Base-by-base conservation (phyloP, 2,329 filamentous ascomycete species). In the Epicoccum sorghinum region DNA sequence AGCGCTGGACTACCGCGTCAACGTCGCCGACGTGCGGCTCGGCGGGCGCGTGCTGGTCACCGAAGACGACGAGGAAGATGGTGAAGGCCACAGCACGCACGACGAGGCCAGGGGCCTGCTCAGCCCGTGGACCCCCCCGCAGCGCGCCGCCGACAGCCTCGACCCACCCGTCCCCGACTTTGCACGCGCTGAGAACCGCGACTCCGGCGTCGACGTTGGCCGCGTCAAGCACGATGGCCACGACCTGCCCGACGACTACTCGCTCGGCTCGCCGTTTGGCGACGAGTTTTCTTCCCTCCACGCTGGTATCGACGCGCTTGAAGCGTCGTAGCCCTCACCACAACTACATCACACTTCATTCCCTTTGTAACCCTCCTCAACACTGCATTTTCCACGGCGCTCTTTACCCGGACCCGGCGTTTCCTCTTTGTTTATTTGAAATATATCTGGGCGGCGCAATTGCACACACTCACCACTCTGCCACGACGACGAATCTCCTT, bases 1-100 rank as follows among this genome's bases (percentile, higher is more conserved):
- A 70, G 95, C 95, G 0, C 82, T 99, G 2, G 88, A 89, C 42
- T 96, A 96, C 70, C 82, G 85, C 53, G 90, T 97, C 24, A 83
- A 84, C 27, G 84, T 89, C 7, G 90, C 86, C 61, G 93, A 98
- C 67, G 82, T 96, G 30, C 85, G 90, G 65, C 78, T 97, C 3
- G 91, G 92, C 10, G 92, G 92, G 0, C 84, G 91, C 22, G 89
- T 96, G 1, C 80, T 97, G 3, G 81, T 83, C 3, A 81, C 83
- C 0, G 89, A 93, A 58, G 89, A 93, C 42, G 76, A 86, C 27
- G 52, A 55, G 23, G 66, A 63, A 4, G 62, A 18, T 18, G 18
- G 18, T 18, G 18, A 62, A 7, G 59, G 38, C 6, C 43, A 51
- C 10, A 48, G 27, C 27, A 29, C 27, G 9, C 27, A 60, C 9